Conservation (phyloP, 78 protist genomes). For the Tieghemostelium lacteum region DNA sequence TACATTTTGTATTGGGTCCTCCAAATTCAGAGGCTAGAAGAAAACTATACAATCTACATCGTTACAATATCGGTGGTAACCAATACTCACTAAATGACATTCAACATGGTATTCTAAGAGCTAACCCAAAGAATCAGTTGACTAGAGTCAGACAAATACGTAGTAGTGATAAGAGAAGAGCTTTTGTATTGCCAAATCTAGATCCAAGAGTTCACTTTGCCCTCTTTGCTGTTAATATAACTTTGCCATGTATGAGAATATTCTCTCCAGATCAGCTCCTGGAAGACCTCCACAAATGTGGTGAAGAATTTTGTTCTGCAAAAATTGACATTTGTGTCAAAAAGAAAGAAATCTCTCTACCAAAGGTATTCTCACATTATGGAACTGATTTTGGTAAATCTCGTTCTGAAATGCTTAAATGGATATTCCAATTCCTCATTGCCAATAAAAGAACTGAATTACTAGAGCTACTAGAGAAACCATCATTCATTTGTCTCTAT, state of each 20-base stretch:
- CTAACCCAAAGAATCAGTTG: constrained; percentile 57
- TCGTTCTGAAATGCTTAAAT: constrained; percentile 65
- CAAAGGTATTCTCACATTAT: constrained; percentile 63
- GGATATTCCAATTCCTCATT: constrained; percentile 65
- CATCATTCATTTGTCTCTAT: constrained; percentile 58
- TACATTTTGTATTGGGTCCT: constrained; percentile 71
- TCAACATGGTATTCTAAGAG: constrained; percentile 51
- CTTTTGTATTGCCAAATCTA: constrained; percentile 16
- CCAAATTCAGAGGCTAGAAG: constrained; percentile 62
- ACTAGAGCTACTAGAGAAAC: constrained; percentile 51
- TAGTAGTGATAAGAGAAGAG: constrained; percentile 60
- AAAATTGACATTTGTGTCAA: constrained; percentile 65
- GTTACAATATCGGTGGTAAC: constrained; percentile 53
- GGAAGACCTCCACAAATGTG: constrained; percentile 60
- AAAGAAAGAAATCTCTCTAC: constrained; percentile 67
- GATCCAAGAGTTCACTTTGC: constrained; percentile 75
- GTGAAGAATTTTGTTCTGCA: constrained; percentile 61
- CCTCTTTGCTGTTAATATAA: constrained; percentile 39
- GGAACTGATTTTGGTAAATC: constrained; percentile 75
- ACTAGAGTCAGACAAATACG: constrained; percentile 54
- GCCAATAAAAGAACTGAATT: constrained; percentile 25
- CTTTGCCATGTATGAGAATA: constrained; percentile 62
- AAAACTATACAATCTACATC: constrained; percentile 20
- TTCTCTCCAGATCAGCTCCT: constrained; percentile 2
- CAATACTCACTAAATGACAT: constrained; percentile 41